A percentile compares a stretch with the other conserved stretches of the same genome.
Evolutionary conservation across 306 rosid species (phyloP).

Genomic region (Comarum palustre): DNA sequence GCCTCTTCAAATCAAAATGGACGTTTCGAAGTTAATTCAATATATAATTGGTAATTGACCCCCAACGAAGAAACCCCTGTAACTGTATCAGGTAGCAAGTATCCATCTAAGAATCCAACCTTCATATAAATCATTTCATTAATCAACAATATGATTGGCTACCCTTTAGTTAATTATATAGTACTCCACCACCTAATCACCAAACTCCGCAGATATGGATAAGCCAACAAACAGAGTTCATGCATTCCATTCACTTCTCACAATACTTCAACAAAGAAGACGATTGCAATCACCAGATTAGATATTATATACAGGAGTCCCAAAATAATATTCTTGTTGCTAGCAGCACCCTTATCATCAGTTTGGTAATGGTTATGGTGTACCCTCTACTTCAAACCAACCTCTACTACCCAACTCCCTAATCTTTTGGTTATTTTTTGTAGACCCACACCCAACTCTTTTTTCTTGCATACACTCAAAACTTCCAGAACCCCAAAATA

Average conservation of each 20-base stretch:
- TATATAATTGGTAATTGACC: not conserved
- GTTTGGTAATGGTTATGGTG: slow-evolving; percentile 20
- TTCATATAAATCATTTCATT: not conserved
- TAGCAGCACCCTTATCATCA: slow-evolving; percentile 12
- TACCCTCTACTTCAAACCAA: slow-evolving; percentile 39
- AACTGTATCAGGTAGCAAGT: slow-evolving; percentile 1
- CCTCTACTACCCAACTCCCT: slow-evolving; percentile 36
- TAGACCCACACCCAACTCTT: slow-evolving; percentile 50
- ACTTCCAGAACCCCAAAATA: slow-evolving; percentile 28
- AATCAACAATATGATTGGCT: not conserved
- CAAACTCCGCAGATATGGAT: slow-evolving; percentile 11
- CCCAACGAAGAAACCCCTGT: slow-evolving; percentile 9
- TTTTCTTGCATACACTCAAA: slow-evolving; percentile 25
- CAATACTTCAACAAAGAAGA: slow-evolving; percentile 12
- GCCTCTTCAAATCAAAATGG: not conserved
- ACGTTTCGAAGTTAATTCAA: not conserved
- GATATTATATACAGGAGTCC: not conserved
- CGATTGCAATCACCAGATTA: slow-evolving; percentile 14
- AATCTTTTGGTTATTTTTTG: slow-evolving; percentile 14
- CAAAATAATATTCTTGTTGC: not conserved
- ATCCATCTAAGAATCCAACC: slow-evolving; percentile 9
- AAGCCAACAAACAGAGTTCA: slow-evolving; percentile 31
- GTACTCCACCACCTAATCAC: slow-evolving; percentile 17
- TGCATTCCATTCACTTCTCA: slow-evolving; percentile 17
- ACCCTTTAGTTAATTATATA: not conserved